A percentile compares a stretch with the other conserved stretches of the same genome.
Evolutionary conservation across 352 stramenopile genomes (phyloP).

Genomic region (Phytophthora citricola): DNA sequence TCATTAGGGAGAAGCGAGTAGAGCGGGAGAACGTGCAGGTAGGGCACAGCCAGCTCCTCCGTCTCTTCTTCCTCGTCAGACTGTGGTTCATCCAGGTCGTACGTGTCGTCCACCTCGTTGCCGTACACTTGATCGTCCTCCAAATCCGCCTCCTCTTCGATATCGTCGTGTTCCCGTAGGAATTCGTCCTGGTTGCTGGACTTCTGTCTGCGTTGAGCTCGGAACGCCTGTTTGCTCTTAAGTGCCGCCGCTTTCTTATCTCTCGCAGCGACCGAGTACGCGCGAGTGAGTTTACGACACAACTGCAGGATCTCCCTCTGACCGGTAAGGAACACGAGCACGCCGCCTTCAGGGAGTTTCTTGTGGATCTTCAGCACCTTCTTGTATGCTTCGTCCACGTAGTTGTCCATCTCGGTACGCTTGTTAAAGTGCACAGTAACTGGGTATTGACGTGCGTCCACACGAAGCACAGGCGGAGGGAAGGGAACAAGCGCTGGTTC

Average conservation of each 20-base stretch:
- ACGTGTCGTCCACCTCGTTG: slow-evolving; percentile 53
- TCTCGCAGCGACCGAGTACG: slow-evolving; percentile 49
- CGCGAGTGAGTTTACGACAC: slow-evolving; percentile 73
- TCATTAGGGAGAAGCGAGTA: slow-evolving; percentile 97
- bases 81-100: slow-evolving; percentile 45
- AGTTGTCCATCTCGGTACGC: slow-evolving; percentile 97
- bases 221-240: slow-evolving; percentile 27
- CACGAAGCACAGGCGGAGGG: slow-evolving; percentile 92
- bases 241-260: slow-evolving; percentile 45
- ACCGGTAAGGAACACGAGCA: slow-evolving; percentile 98
- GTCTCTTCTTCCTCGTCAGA: slow-evolving; percentile 74
- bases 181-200: slow-evolving; percentile 50
- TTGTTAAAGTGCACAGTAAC: slow-evolving; percentile 99
- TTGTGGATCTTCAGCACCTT: slow-evolving; percentile 98
- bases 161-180: slow-evolving; percentile 81
- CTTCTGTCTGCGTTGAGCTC: slow-evolving; percentile 27
- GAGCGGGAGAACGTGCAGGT: slow-evolving; percentile 94
- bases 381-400: slow-evolving; percentile 95
- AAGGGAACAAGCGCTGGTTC: slow-evolving; percentile 94
- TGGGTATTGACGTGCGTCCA: slow-evolving; percentile 95
- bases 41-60: slow-evolving; percentile 72
- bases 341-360: slow-evolving; percentile 95
- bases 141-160: slow-evolving; percentile 81
- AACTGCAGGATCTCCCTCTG: slow-evolving; percentile 95
- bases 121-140: slow-evolving; percentile 74